Evolutionary conservation across 2,329 filamentous ascomycete genomes (phyloP).

Genomic region (Penicillium sclerotiorum): DNA sequence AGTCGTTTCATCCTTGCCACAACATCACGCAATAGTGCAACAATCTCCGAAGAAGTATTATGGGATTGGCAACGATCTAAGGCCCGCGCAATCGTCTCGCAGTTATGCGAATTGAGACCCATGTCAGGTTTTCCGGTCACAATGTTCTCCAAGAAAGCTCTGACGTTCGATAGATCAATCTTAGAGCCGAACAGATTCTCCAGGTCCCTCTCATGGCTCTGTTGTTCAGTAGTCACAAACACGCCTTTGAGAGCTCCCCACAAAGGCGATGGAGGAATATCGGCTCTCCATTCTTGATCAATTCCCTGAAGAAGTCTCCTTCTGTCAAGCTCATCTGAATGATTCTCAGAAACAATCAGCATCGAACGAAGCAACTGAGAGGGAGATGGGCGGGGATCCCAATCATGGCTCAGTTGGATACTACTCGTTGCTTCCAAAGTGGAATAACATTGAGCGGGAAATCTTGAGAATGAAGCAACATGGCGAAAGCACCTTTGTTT

Average conservation of each 20-base stretch:
- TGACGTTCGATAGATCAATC: slow-evolving; percentile 22
- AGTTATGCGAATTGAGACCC: too few relatives aligned
- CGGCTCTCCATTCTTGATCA: slow-evolving; percentile 23
- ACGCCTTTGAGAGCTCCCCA: slow-evolving; percentile 26
- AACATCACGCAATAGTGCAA: slow-evolving; percentile 34
- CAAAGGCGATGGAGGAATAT: slow-evolving; percentile 20
- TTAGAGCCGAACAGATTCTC: too few relatives aligned
- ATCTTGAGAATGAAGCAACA: slow-evolving; percentile 8
- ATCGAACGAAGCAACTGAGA: slow-evolving; percentile 5
- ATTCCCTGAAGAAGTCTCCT: slow-evolving; percentile 25
- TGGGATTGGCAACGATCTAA: slow-evolving; percentile 21
- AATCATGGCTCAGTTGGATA: background rate
- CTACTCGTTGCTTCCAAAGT: background rate
- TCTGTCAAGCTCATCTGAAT: slow-evolving; percentile 6
- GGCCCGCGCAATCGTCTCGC: slow-evolving; percentile 12
- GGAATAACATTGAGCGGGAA: background rate
- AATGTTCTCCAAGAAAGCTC: slow-evolving; percentile 29
- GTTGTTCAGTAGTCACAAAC: too few relatives aligned
- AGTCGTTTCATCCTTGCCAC: slow-evolving; percentile 29
- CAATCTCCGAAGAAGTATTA: slow-evolving; percentile 33
- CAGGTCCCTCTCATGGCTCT: too few relatives aligned
- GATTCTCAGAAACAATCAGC: background rate
- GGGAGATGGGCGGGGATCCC: background rate
- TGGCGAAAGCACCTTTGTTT: background rate
- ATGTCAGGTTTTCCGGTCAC: too few relatives aligned